These are phyloP conservation scores for Phoma sp. DNA, from an alignment of 2,329 filamentous ascomycete genomes.

Conservation along the genomic window DNA sequence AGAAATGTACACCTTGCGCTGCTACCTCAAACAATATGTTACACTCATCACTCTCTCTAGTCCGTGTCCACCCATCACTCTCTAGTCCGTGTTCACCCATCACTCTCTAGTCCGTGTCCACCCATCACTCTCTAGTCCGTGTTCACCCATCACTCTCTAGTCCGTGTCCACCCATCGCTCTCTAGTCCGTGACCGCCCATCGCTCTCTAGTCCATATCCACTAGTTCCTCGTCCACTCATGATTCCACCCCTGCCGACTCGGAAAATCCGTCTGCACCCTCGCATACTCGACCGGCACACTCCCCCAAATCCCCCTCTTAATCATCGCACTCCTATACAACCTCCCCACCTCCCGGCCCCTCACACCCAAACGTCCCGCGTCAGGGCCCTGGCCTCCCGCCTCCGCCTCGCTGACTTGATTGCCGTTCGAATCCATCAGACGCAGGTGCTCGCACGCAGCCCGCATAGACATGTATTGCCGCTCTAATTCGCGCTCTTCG, in stretches of 20 bases:
- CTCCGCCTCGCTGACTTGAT: slow-evolving; percentile 52
- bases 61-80: no score
- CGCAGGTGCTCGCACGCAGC: slow-evolving; percentile 85
- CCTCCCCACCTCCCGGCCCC: slow-evolving; percentile 67
- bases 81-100: no score
- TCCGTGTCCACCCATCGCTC: no score
- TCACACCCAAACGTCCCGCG: slow-evolving; percentile 32
- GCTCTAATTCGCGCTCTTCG: slow-evolving; percentile 74
- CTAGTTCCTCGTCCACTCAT: slow-evolving; percentile 77
- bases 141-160: no score
- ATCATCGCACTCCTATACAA: slow-evolving; percentile 88
- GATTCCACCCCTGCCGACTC: slow-evolving; percentile 82
- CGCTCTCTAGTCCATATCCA: no score
- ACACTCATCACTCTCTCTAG: no score
- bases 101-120: no score
- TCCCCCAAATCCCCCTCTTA: slow-evolving; percentile 86
- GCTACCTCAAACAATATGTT: slow-evolving; percentile 10
- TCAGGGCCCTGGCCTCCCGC: slow-evolving; percentile 63
- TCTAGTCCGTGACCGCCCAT: no score
- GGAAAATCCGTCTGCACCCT: slow-evolving; percentile 85
- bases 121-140: no score
- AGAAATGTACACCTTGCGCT: background rate
- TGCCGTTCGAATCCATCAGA: slow-evolving; percentile 55
- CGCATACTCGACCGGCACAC: slow-evolving; percentile 91
- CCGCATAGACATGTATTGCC: slow-evolving; percentile 83